Base-by-base conservation (phyloP, 2,329 filamentous ascomycete species). In the Chrysoporthe cubensis region DNA sequence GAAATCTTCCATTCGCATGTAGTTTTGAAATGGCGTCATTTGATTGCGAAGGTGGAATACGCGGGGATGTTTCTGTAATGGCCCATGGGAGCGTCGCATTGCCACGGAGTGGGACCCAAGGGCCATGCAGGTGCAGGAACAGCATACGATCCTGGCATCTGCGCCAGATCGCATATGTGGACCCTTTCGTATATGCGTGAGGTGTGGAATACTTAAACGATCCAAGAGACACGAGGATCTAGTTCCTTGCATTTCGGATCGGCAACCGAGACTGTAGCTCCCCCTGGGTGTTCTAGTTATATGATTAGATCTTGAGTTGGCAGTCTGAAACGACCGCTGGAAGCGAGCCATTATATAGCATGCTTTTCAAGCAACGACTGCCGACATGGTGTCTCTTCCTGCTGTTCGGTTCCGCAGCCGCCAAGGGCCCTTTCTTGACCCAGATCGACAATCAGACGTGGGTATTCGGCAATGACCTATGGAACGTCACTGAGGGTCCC, bases 381-480 rank as follows among this genome's bases (percentile, higher is more conserved):
- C 42, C 32, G 37, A 18, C 11, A 16, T 32, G 40, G 40, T 42
- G 62, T 34, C 1, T 69, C 9, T 43, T 58, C 48, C 21, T 65
- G 21, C 40, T 59, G 11, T 34, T 67, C 16, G 16, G 18, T 14
- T 1, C 43, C 37, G 62, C 26, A 37, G 50, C 59, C 8, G 60
- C 57, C 50, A 56, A 44, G 18, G 68, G 65, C 0, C 74, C 76
- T 21, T 77, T 77, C 62, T 64, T 77, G 37, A 71, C 60, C 18
- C 71, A 76, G 60, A 66, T 76, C 16, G 67, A 74, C 65, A 72
- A 64, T 21, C 67, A 73, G 66, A 76, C 72, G 9, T 77, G 75
- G 75, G 65, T 77, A 37, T 75, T 77, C 61, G 76, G 76, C 43
- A 78, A 78, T 50, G 69, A 77, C 62, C 76, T 74, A 3, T 74